These are phyloP conservation scores for Clarireedia paspali DNA, from an alignment of 2,329 filamentous ascomycete species.

Conservation along the genomic window DNA sequence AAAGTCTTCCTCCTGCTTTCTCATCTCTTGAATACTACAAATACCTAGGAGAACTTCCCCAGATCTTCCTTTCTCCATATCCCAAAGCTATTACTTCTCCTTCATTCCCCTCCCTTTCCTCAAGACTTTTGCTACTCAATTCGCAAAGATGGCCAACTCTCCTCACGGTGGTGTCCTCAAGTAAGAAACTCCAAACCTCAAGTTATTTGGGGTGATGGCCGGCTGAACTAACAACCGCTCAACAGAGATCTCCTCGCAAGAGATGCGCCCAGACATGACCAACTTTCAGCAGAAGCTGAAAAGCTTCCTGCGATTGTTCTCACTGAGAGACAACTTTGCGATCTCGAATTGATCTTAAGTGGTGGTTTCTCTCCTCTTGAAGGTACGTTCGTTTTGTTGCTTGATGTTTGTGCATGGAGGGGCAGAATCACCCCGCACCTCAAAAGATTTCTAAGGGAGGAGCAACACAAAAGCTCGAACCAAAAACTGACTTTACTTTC, in stretches of 20 bases:
- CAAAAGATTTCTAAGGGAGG: neutral
- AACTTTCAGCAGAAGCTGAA: slow-evolving; percentile 81
- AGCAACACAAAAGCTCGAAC: neutral
- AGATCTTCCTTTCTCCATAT: neutral
- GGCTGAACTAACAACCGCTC: slow-evolving; percentile 9
- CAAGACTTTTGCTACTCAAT: neutral
- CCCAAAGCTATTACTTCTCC: slow-evolving; percentile 2
- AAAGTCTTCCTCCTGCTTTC: neutral
- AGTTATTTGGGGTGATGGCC: neutral
- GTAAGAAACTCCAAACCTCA: slow-evolving; percentile 27
- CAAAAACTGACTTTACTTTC: slow-evolving; percentile 21
- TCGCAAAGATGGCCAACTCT: slow-evolving; percentile 53
- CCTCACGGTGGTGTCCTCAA: slow-evolving; percentile 92
- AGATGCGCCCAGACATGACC: slow-evolving; percentile 72
- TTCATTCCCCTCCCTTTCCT: neutral
- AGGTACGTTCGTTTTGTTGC: slow-evolving; percentile 44
- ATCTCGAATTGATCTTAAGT: slow-evolving; percentile 94
- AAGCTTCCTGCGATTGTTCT: slow-evolving; percentile 76
- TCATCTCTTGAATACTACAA: slow-evolving; percentile 3
- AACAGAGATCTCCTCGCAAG: slow-evolving; percentile 74
- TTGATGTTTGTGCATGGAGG: slow-evolving; percentile 19
- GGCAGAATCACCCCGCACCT: slow-evolving; percentile 20
- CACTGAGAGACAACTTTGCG: slow-evolving; percentile 91
- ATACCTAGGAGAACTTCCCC: neutral
- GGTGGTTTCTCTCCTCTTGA: slow-evolving; percentile 97